A percentile compares a stretch with the other conserved stretches of the same genome.
phyloP scores from a whole-genome alignment of 225 moss, liverwort and hornwort genomes.

The Pseudoscleropodium purum region DNA sequence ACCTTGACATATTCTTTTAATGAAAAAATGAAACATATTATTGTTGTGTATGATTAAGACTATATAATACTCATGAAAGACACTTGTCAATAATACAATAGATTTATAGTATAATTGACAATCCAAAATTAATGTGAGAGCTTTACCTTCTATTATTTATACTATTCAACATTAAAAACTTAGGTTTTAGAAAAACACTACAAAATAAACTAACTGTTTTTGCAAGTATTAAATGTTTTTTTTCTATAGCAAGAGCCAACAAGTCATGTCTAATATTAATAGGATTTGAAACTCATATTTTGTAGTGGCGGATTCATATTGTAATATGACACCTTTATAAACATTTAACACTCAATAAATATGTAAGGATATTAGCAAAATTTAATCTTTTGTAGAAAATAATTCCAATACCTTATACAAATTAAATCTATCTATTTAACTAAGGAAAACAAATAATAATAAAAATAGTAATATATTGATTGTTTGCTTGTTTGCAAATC shows the following conservation, averaged over 20 bases:
- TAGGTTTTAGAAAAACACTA: neutral
- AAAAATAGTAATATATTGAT: too few relatives aligned
- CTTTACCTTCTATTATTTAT: accelerated
- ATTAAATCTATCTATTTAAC: neutral
- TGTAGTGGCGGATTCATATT: neutral
- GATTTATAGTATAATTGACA: accelerated
- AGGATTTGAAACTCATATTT: neutral
- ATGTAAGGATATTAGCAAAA: neutral
- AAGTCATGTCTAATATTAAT: too few relatives aligned
- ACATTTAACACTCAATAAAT: neutral
- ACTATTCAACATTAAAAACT: too few relatives aligned
- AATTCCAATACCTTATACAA: neutral
- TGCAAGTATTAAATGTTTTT: neutral
- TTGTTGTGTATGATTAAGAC: accelerated
- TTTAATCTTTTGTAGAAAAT: neutral
- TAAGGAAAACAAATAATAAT: neutral
- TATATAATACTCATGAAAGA: accelerated
- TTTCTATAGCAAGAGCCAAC: accelerated
- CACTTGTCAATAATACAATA: neutral
- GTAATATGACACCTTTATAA: neutral
- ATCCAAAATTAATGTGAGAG: accelerated
- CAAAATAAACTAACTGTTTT: accelerated
- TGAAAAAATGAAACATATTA: accelerated
- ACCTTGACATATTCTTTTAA: accelerated
- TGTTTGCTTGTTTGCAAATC: neutral